Evolutionary conservation across 495 filamentous ascomycete genomes (phyloP), one percentile per base, ranked within the genome.

Genomic region (Lepidopterella palustris): DNA sequence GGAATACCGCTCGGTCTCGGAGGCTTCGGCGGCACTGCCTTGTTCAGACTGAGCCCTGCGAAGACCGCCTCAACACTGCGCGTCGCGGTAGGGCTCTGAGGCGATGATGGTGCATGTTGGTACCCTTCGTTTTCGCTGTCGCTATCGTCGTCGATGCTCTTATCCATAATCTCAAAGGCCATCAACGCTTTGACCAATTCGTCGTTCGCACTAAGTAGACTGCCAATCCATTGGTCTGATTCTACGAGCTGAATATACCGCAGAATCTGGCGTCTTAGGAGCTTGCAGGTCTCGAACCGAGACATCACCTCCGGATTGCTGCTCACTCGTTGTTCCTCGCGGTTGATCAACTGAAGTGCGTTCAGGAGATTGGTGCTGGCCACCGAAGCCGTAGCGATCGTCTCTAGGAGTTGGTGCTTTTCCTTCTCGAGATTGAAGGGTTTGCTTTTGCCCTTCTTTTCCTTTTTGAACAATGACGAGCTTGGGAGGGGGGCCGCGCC

Each of bases 121-220:
- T 48, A 21, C 79, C 78, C 23, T 83, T 71, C 53, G 68, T 71
- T 60, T 50, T 97, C 95, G 52, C 90, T 96, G 69, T 99, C 95
- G 65, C 90, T 95, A 72, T 99, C 93, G 50, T 95, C 90, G 60
- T 97, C 92, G 58, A 97, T 86, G 60, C 93, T 96, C 63, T 93
- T 91, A 70, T 99, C 92, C 24, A 96, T 79, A 52, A 95, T 87
- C 72, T 97, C 93, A 69, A 89, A 99, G 0, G 91, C 87, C 83
- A 93, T 95, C 57, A 99, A 77, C 1, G 92, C 92, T n/a, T 83
- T 86, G 45, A 97, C 87, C 18, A 99, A 69, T 63, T 78, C 75
- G 52, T 78, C 75, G 60, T 78, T 78, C 24, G 75, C 75, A 52
- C 68, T 75, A 27, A 78, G 65, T 6, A 78, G 68, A 61, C 75